Conservation (phyloP, 345 rosid species). For the Noccaea bulbosa region DNA sequence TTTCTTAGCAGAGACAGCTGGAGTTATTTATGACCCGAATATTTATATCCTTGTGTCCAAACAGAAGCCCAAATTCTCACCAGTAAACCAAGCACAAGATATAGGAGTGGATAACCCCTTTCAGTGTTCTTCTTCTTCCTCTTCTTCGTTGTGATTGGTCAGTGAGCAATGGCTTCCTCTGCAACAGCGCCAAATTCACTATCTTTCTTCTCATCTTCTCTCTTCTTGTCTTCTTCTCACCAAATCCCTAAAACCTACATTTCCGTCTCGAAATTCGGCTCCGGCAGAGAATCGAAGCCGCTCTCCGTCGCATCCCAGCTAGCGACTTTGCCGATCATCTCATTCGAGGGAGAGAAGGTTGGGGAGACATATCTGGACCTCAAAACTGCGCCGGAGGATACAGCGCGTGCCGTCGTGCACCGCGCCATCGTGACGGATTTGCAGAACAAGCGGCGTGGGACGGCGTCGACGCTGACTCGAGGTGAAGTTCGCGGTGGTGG, state of each 20-base stretch:
- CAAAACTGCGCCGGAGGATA: constrained; percentile 74
- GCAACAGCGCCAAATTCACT: constrained; percentile 48
- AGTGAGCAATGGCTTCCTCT: constrained; percentile 55
- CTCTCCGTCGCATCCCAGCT: constrained; percentile 59
- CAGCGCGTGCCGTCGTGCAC: constrained; percentile 91
- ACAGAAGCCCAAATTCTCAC: constrained; percentile 16
- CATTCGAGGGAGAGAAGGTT: constrained; percentile 79
- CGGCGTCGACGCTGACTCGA: constrained; percentile 89
- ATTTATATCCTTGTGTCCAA: constrained; percentile 21
- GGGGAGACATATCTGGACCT: constrained; percentile 88
- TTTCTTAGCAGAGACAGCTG: constrained; percentile 17
- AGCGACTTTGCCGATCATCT: constrained; percentile 67
- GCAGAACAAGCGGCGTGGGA: constrained; percentile 90
- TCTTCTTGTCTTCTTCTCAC: constrained; percentile 49
- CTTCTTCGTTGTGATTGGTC: constrained; percentile 20
- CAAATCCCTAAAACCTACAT: constrained; percentile 35
- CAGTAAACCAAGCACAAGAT: constrained; percentile 25
- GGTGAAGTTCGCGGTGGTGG: constrained; percentile 96
- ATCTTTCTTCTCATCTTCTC: constrained; percentile 62
- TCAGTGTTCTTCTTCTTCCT: constrained; percentile 22
- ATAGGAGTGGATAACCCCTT: constrained; percentile 48
- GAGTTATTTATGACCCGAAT: constrained; percentile 11
- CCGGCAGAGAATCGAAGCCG: constrained; percentile 36
- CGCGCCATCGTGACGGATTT: constrained; percentile 77
- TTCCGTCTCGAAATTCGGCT: constrained; percentile 36